These are phyloP conservation scores for Zygosaccharomyces bailii DNA, from an alignment of 805 yeast species.

Conservation along the genomic window DNA sequence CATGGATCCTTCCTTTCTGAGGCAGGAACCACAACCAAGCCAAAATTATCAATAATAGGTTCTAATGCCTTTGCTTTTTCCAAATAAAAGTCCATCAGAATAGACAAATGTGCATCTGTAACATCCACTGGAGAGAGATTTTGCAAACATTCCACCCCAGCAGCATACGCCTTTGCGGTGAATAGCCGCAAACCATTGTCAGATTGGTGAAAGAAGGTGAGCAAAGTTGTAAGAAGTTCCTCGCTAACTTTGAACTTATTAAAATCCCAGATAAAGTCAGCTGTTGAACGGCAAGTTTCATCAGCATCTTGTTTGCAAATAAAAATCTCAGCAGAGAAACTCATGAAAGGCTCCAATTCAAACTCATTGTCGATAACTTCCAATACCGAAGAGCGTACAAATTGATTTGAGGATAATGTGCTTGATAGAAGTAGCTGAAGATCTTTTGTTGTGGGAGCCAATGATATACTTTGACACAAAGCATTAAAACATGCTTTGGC, in stretches of 20 bases:
- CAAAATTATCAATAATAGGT: conserved; percentile 75
- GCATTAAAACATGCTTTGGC: conserved; percentile 82
- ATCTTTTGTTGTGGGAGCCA: conserved; percentile 56
- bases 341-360: conserved; percentile 41
- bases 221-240: conserved; percentile 42
- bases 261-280: conserved; percentile 83
- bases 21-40: conserved; percentile 64
- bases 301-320: conserved; percentile 75
- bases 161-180: conserved; percentile 60
- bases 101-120: conserved; percentile 39
- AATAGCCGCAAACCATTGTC: conserved; percentile 72
- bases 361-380: conserved; percentile 87
- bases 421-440: conserved; percentile 53
- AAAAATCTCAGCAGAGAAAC: conserved; percentile 67
- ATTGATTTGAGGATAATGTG: conserved; percentile 56
- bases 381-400: conserved; percentile 74
- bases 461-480: conserved; percentile 71
- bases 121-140: conserved; percentile 26
- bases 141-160: conserved; percentile 47
- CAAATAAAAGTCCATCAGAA: conserved; percentile 53
- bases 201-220: conserved; percentile 49
- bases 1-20: conserved; percentile 68
- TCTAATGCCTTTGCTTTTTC: conserved; percentile 67
- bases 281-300: conserved; percentile 56
- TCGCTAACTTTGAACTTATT: conserved; percentile 44